phyloP scores from a whole-genome alignment of 805 yeast species.

The Clavispora santaluciae region DNA sequence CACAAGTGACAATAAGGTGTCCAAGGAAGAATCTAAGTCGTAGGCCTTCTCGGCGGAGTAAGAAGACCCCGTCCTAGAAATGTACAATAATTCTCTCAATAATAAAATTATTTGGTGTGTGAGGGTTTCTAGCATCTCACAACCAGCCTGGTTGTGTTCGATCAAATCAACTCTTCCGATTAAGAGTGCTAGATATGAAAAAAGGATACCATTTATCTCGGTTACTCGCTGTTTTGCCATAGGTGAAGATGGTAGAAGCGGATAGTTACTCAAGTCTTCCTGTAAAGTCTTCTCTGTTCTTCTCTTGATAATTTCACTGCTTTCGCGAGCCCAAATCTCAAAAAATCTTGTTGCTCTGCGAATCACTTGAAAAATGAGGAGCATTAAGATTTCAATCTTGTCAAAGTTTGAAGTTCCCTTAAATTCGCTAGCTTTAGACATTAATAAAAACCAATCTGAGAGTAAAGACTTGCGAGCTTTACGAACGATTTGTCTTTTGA shows the following conservation, averaged over 20 bases:
- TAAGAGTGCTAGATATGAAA: constrained; percentile 59
- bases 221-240: constrained; percentile 56
- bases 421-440: constrained; percentile 71
- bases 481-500: constrained; percentile 55
- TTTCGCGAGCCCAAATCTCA: constrained; percentile 68
- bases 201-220: constrained; percentile 57
- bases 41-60: constrained; percentile 34
- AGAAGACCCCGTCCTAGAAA: constrained; percentile 48
- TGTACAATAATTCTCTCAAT: constrained; percentile 57
- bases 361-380: constrained; percentile 62
- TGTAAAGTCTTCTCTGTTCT: constrained; percentile 31
- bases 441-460: constrained; percentile 74
- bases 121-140: constrained; percentile 60
- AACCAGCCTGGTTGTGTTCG: constrained; percentile 67
- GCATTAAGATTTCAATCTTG: constrained; percentile 57
- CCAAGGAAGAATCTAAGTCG: constrained; percentile 48
- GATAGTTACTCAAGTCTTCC: constrained; percentile 37
- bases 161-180: constrained; percentile 75
- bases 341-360: constrained; percentile 61
- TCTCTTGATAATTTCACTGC: constrained; percentile 40
- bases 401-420: constrained; percentile 55
- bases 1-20: constrained; percentile 53
- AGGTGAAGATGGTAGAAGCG: constrained; percentile 52
- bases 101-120: constrained; percentile 65
- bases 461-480: constrained; percentile 62